Conservation (phyloP, 2,329 filamentous ascomycete species). For the Fusarium keratoplasticum region DNA sequence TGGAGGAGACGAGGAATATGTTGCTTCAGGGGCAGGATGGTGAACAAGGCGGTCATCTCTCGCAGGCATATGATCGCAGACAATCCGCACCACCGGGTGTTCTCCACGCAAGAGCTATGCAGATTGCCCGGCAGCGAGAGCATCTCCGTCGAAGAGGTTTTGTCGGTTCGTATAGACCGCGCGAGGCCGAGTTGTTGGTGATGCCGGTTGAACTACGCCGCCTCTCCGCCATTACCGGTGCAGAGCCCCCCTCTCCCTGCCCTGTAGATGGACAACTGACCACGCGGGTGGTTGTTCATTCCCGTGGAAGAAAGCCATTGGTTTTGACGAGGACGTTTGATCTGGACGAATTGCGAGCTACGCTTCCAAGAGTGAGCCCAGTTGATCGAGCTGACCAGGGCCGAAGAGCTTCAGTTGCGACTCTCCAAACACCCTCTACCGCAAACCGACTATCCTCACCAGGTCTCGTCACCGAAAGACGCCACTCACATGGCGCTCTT, state of each 20-base stretch:
- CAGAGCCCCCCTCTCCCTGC: conserved; percentile 24
- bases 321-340: conserved; percentile 63
- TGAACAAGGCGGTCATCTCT: background rate
- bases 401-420: conserved; percentile 30
- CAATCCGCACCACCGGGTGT: conserved; percentile 33
- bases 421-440: conserved; percentile 14
- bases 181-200: conserved; percentile 42
- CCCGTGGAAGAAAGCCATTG: conserved; percentile 56
- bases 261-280: conserved; percentile 35
- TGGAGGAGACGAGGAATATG: conserved; percentile 36
- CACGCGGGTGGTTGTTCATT: conserved; percentile 46
- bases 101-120: conserved; percentile 32
- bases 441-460: conserved; percentile 21
- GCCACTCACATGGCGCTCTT: conserved; percentile 26
- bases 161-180: conserved; percentile 20
- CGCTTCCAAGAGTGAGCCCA: conserved; percentile 53
- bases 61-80: conserved; percentile 25
- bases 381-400: conserved; percentile 8
- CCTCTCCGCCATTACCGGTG: conserved; percentile 21
- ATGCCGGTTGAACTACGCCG: conserved; percentile 42
- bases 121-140: conserved; percentile 41
- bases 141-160: conserved; percentile 36
- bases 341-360: conserved; percentile 59
- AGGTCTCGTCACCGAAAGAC: conserved; percentile 6
- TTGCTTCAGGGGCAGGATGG: conserved; percentile 19